Base-by-base conservation (phyloP, 371 early-diverging fungal species). In the Vairimorpha apis region DNA sequence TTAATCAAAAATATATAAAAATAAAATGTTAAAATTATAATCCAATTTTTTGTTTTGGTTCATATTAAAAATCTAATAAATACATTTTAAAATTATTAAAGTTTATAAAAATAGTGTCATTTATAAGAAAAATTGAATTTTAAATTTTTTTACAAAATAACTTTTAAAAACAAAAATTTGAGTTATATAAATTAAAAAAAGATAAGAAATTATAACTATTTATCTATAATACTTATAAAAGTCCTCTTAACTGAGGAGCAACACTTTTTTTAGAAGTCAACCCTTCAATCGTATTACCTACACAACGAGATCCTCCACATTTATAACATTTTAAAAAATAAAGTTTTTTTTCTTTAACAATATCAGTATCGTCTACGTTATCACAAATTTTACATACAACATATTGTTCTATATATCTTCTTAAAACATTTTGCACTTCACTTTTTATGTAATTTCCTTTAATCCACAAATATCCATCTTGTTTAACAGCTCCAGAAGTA, bases 381-480 rank as follows among this genome's bases (percentile, higher is more conserved):
- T 92, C 93, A 88, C 99, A 99, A 37, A 93, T 92, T 86, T 93
- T 94, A 87, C 99, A 99, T 1, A 93, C 90, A 27, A 99, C 97
- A 77, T 96, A 99, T 83, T 96, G 94, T 66, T 90, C 87, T 83
- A 97, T 96, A 82, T 97, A 99, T 63, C 89, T 89, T 83, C 94
- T 92, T 72, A 99, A 83, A 56, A 97, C 91, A 70, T 90, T 92
- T 84, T 97, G 97, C 59, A 99, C 92, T 84, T 97, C 95, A 86
- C 92, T 92, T 83, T 92, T 95, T 83, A 92, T 91, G 90, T 93
- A 97, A 68, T 90, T 88, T 66, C 99, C 99, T 87, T 93, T 92
- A 84, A 99, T 92, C 49, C 95, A 86, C 67, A 99, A 84, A 41
- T 93, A 88, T 78, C 91, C 90, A 56, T 87, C 87, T 70, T 92